Conservation (phyloP, 2,329 filamentous ascomycete genomes). For the Lasiodiplodia sp. region DNA sequence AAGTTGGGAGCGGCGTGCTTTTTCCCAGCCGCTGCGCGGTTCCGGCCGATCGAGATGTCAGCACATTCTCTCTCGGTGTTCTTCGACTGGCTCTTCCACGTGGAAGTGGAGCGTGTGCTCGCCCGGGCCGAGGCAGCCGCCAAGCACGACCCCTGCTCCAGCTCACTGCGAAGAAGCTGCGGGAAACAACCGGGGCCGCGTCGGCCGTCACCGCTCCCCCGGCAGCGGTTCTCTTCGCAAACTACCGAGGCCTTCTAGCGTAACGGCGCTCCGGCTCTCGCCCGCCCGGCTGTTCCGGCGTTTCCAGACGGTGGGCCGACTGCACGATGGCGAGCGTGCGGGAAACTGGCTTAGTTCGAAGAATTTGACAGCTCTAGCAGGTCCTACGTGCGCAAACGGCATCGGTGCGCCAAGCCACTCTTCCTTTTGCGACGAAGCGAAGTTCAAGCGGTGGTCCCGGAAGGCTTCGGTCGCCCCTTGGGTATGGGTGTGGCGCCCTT, state of each 20-base stretch:
- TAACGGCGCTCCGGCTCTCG: conserved; percentile 1
- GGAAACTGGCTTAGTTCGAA: background rate
- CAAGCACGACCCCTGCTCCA: background rate
- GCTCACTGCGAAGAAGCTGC: background rate
- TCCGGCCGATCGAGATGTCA: background rate
- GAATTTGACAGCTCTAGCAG: background rate
- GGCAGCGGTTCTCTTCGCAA: background rate
- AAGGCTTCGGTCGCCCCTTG: background rate
- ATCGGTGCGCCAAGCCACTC: background rate
- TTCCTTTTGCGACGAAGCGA: conserved; percentile 3
- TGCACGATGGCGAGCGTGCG: background rate
- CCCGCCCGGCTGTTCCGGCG: background rate
- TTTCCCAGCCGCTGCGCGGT: background rate
- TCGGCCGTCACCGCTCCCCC: background rate
- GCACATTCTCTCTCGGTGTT: background rate
- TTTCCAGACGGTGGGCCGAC: background rate
- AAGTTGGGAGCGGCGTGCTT: background rate
- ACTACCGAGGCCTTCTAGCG: background rate
- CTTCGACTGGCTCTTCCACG: conserved; percentile 3
- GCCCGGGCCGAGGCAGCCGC: conserved; percentile 5
- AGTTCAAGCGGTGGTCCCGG: background rate
- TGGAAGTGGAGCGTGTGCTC: conserved; percentile 3
- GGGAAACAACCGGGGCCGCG: background rate
- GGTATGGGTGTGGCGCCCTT: conserved; percentile 16
- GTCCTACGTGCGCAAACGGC: conserved; percentile 2